These are phyloP conservation scores for Pichia kluyveri DNA, from an alignment of 805 yeast genomes.

Conservation along the genomic window DNA sequence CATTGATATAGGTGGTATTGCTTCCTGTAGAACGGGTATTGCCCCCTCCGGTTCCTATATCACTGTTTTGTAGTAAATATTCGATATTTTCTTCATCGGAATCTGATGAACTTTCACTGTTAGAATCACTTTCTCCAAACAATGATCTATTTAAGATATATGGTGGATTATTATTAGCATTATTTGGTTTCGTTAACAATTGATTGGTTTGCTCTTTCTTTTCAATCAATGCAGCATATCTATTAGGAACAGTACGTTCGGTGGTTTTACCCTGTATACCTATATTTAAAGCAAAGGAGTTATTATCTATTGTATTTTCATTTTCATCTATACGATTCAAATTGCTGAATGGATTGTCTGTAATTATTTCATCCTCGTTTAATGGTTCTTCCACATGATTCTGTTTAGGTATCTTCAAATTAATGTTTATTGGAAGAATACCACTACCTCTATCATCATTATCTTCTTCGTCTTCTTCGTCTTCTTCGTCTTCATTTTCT, in stretches of 20 bases:
- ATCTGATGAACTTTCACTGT: not conserved
- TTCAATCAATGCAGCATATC: slow-evolving; percentile 12
- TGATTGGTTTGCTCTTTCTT: slow-evolving; percentile 6
- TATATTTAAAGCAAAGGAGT: not conserved
- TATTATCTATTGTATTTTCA: not conserved
- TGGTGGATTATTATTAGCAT: too few relatives aligned
- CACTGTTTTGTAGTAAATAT: slow-evolving; percentile 6
- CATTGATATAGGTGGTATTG: not conserved
- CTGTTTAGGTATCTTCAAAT: not conserved
- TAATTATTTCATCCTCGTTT: not conserved
- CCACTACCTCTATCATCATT: not conserved
- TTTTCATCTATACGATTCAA: not conserved
- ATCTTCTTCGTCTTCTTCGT: not conserved
- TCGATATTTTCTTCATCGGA: slow-evolving; percentile 24
- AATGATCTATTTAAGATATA: not conserved
- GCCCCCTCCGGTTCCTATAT: not conserved
- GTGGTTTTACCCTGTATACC: not conserved
- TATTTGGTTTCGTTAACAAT: too few relatives aligned
- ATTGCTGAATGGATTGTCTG: not conserved
- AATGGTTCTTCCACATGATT: not conserved
- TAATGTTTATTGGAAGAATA: not conserved
- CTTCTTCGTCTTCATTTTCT: not conserved
- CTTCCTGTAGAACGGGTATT: not conserved
- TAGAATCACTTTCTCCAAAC: not conserved
- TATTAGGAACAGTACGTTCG: not conserved